Evolutionary conservation across 2,329 filamentous ascomycete species (phyloP).

Genomic region (Colletotrichum tropicicola): DNA sequence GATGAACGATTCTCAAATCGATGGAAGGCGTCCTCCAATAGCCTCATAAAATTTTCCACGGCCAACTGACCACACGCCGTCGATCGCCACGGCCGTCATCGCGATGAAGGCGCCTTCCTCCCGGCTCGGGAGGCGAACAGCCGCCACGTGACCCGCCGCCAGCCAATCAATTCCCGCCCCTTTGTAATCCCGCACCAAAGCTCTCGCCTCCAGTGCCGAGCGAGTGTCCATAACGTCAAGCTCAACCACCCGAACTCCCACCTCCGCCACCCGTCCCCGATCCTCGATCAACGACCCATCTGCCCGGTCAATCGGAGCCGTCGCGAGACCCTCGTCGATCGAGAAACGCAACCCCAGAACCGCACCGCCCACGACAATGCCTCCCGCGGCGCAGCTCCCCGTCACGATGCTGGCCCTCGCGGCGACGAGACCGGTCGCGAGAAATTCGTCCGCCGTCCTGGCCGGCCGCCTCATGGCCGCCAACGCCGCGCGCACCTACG

Average conservation of each 20-base stretch:
- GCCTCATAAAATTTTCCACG: accelerated
- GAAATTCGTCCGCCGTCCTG: constrained; percentile 19
- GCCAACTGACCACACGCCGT: not conserved
- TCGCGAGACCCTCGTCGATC: constrained; percentile 14
- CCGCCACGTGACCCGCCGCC: constrained; percentile 13
- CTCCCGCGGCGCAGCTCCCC: constrained; percentile 29
- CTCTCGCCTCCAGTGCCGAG: constrained; percentile 23
- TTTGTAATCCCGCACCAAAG: constrained; percentile 35
- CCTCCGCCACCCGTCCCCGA: constrained; percentile 4
- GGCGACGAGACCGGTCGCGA: constrained; percentile 25
- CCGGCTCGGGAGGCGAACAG: not conserved
- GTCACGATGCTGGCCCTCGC: constrained; percentile 29
- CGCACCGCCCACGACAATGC: constrained; percentile 23
- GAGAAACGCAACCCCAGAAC: constrained; percentile 6
- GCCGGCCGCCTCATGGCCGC: constrained; percentile 28
- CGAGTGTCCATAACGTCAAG: constrained; percentile 30
- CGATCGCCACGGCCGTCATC: constrained; percentile 14
- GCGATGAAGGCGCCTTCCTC: not conserved
- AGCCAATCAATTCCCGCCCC: constrained; percentile 31
- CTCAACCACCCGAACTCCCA: constrained; percentile 20
- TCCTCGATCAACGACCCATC: constrained; percentile 14
- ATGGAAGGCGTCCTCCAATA: accelerated
- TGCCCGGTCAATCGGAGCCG: constrained; percentile 27
- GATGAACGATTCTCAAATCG: accelerated
- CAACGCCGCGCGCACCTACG: constrained; percentile 49